These are phyloP conservation scores for Penicillium simplicissimum DNA, from an alignment of 495 filamentous ascomycete species.

Conservation along the genomic window DNA sequence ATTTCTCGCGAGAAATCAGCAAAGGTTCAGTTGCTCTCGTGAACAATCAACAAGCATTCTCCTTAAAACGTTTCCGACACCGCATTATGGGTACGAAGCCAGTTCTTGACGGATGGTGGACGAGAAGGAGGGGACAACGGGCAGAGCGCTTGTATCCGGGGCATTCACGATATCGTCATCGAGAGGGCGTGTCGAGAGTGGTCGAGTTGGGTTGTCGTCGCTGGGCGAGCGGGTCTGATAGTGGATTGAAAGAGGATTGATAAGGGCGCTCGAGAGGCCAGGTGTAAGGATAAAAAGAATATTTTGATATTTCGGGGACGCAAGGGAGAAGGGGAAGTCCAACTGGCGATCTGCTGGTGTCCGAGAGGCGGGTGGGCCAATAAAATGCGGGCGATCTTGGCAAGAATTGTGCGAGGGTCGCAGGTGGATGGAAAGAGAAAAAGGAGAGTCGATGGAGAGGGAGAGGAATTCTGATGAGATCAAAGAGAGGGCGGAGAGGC, in stretches of 20 bases:
- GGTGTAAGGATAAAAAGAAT: conserved; percentile 19
- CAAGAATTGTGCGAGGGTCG: conserved; percentile 20
- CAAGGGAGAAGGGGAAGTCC: conserved; percentile 31
- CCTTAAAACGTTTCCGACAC: conserved; percentile 53
- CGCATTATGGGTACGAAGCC: conserved; percentile 46
- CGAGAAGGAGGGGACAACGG: neutral
- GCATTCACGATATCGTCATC: conserved; percentile 25
- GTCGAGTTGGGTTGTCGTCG: neutral
- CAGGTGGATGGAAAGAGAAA: neutral
- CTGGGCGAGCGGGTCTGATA: conserved; percentile 1
- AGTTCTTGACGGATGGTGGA: conserved; percentile 14
- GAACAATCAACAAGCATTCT: conserved; percentile 47
- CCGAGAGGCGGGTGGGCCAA: conserved; percentile 25
- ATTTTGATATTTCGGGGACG: conserved; percentile 16
- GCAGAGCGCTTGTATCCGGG: neutral
- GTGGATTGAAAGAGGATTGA: neutral
- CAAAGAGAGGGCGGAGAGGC: neutral
- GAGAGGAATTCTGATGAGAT: neutral
- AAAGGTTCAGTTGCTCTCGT: conserved; percentile 29
- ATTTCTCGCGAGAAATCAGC: conserved; percentile 17
- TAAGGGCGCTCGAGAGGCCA: conserved; percentile 10
- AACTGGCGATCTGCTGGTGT: conserved; percentile 25
- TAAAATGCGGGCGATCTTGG: conserved; percentile 27
- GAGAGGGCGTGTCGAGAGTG: neutral
- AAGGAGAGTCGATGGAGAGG: neutral